A percentile compares a stretch with the other conserved stretches of the same genome.
Evolutionary conservation across 164 flowering plant genomes (phyloP).

Genomic region (Warburgia ugandensis): DNA sequence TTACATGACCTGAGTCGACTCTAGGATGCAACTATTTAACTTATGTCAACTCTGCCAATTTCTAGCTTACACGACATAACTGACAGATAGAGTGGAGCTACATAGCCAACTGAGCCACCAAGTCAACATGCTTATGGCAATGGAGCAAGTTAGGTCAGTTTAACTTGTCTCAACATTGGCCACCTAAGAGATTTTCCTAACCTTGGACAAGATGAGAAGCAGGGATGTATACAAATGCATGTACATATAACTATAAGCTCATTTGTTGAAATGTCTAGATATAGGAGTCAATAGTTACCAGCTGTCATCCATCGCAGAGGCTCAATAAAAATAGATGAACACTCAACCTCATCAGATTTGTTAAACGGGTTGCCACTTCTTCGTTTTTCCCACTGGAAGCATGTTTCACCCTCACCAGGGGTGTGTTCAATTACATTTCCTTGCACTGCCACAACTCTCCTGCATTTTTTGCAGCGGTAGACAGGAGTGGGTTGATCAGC

Average conservation of each 20-base stretch:
- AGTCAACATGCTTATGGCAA: too few species aligned
- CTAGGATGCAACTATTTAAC: too few species aligned
- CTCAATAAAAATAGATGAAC: slow-evolving; percentile 88
- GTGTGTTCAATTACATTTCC: slow-evolving; percentile 63
- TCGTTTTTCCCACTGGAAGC: slow-evolving; percentile 72
- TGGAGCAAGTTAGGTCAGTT: too few species aligned
- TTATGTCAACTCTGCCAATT: too few species aligned
- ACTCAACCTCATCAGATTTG: slow-evolving; percentile 52
- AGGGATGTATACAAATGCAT: not conserved
- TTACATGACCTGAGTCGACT: too few species aligned
- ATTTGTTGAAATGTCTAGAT: not conserved
- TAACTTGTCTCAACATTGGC: too few species aligned
- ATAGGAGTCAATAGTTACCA: slow-evolving; percentile 34
- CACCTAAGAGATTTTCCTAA: too few species aligned
- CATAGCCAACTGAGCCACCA: too few species aligned
- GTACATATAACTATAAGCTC: not conserved
- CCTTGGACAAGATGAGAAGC: too few species aligned
- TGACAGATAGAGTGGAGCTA: too few species aligned
- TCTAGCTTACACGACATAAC: too few species aligned
- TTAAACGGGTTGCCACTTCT: slow-evolving; percentile 57
- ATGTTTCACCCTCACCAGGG: slow-evolving; percentile 92
- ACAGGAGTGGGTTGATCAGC: slow-evolving; percentile 27
- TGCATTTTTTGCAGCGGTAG: slow-evolving; percentile 89
- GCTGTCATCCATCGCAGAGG: slow-evolving; percentile 92
- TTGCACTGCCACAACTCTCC: slow-evolving; percentile 77